Conservation (phyloP, 805 yeast species). For the Candida endomychidarum region DNA sequence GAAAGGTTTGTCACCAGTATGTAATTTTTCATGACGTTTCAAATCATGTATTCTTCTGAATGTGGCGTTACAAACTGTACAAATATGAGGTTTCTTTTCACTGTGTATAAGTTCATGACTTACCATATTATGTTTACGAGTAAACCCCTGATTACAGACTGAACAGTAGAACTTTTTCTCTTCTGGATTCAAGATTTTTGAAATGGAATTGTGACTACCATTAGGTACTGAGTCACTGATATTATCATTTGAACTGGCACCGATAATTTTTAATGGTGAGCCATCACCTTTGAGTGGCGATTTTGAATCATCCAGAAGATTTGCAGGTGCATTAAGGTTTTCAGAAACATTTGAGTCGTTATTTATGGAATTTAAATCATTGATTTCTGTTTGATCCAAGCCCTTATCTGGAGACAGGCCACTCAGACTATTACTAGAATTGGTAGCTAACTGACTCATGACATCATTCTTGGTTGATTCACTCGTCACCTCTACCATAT, state of each 20-base stretch:
- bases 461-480: slow-evolving; percentile 6
- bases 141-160: slow-evolving; percentile 62
- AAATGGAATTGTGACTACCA: slow-evolving; percentile 6
- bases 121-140: slow-evolving; percentile 72
- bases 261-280: neutral
- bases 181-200: slow-evolving; percentile 9
- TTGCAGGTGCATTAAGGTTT: too few relatives aligned
- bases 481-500: slow-evolving; percentile 3
- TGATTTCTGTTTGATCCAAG: slow-evolving; percentile 1
- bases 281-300: neutral
- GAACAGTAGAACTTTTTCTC: slow-evolving; percentile 41
- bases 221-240: neutral
- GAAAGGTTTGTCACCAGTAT: slow-evolving; percentile 73
- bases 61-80: slow-evolving; percentile 57
- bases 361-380: slow-evolving; percentile 2
- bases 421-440: slow-evolving; percentile 3
- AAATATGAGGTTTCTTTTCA: slow-evolving; percentile 59
- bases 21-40: slow-evolving; percentile 72
- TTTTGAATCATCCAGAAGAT: neutral
- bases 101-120: slow-evolving; percentile 72
- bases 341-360: neutral
- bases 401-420: slow-evolving; percentile 4
- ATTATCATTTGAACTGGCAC: neutral
- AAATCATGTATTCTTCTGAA: slow-evolving; percentile 77
- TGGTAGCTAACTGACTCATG: slow-evolving; percentile 1